Percentiles rank a stretch among this genome's conserved stretches.
Evolutionary conservation across 192 early-diverging fungal genomes (phyloP).

Genomic region (Funneliformis mosseae): DNA sequence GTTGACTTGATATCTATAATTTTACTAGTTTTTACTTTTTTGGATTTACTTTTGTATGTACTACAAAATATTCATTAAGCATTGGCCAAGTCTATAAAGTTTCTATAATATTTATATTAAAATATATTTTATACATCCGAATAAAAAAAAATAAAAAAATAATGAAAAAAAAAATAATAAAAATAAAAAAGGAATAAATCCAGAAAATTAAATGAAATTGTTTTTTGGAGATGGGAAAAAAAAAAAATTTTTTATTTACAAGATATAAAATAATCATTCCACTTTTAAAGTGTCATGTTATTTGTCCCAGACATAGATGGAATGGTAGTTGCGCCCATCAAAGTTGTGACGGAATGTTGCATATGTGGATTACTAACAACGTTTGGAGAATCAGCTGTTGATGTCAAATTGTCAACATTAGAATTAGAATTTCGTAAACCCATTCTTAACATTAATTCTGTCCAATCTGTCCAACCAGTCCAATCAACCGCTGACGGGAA

Average conservation of each 20-base stretch:
- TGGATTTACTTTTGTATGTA: too few relatives aligned
- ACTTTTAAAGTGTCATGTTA: not conserved
- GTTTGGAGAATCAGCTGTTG: not conserved
- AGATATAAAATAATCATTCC: not conserved
- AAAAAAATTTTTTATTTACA: not conserved
- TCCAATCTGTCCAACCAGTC: constrained; percentile 1
- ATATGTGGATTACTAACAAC: not conserved
- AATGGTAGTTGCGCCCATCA: not conserved
- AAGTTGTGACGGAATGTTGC: too few relatives aligned
- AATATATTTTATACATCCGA: too few relatives aligned
- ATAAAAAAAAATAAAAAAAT: too few relatives aligned
- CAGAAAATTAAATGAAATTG: not conserved
- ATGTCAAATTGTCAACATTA: not conserved
- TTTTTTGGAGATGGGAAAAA: not conserved
- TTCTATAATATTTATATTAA: too few relatives aligned
- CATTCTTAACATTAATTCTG: constrained; percentile 7
- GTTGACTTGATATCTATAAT: too few relatives aligned
- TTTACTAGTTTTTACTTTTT: too few relatives aligned
- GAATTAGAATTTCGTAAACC: not conserved
- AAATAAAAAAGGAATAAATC: too few relatives aligned
- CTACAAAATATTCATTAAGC: too few relatives aligned
- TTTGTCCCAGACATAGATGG: not conserved
- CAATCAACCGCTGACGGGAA: not conserved
- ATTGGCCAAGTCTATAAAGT: too few relatives aligned
- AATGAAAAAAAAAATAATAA: too few relatives aligned